These are phyloP conservation scores for Exophiala oligosperma DNA, from an alignment of 2,329 filamentous ascomycete genomes.

Conservation along the genomic window DNA sequence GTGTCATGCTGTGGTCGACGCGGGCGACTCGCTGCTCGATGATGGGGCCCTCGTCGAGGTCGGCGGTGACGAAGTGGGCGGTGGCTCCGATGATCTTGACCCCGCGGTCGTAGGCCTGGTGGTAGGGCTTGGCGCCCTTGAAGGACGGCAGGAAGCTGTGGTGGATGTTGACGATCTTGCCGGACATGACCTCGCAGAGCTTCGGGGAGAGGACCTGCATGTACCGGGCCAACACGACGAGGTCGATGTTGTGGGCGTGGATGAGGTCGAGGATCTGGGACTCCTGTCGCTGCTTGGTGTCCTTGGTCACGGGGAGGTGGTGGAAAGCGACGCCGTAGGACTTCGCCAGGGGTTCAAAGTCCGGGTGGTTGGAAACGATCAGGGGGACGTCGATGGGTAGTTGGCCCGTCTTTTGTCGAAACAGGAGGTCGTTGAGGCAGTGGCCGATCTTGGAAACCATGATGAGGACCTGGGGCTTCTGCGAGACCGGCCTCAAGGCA, in stretches of 20 bases:
- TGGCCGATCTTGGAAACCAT: constrained; percentile 90
- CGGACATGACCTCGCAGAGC: constrained; percentile 76
- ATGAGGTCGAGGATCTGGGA: constrained; percentile 69
- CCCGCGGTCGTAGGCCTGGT: constrained; percentile 81
- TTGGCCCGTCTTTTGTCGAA: constrained; percentile 73
- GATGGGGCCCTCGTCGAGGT: constrained; percentile 82
- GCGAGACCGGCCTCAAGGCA: constrained; percentile 65
- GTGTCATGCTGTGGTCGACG: constrained; percentile 73
- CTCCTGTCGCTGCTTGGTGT: constrained; percentile 76
- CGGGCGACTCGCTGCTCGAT: constrained; percentile 80
- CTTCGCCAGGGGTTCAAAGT: constrained; percentile 66
- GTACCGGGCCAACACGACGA: constrained; percentile 79
- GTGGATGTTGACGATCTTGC: constrained; percentile 90
- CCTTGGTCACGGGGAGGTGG: constrained; percentile 76
- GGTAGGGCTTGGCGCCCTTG: constrained; percentile 86
- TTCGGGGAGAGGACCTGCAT: constrained; percentile 81
- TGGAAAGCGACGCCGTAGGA: constrained; percentile 77
- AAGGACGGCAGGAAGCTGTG: constrained; percentile 83
- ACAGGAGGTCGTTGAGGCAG: constrained; percentile 80
- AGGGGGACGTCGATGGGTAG: constrained; percentile 73
- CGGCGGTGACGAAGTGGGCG: constrained; percentile 82
- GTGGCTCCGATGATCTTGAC: constrained; percentile 88
- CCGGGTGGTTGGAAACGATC: constrained; percentile 80
- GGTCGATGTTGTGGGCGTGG: constrained; percentile 67
- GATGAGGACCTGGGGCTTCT: constrained; percentile 76